Percentiles rank a stretch among this genome's conserved stretches.
Conservation (phyloP, 192 early-diverging fungal species). For the Paraglomus brasilianum region DNA sequence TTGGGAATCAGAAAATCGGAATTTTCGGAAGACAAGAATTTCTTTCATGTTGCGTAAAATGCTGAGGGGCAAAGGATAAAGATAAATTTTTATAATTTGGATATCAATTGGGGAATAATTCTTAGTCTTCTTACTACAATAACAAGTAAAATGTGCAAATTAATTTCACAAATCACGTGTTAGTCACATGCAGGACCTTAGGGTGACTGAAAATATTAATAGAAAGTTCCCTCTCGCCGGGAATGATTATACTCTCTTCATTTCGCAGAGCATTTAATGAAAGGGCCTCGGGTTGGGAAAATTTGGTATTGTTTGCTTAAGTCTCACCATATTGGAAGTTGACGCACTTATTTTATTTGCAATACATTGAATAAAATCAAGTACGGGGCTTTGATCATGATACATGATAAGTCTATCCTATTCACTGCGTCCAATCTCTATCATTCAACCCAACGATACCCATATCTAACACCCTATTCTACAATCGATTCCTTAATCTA, state of each 20-base stretch:
- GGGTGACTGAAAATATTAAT: background rate
- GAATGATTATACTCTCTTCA: conserved; percentile 5
- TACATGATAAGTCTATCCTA: conserved; percentile 12
- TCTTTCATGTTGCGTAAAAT: too few relatives aligned
- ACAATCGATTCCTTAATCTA: conserved; percentile 15
- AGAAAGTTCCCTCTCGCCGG: conserved; percentile 1
- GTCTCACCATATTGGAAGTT: background rate
- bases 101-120: too few relatives aligned
- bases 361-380: conserved; percentile 12
- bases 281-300: conserved; percentile 10
- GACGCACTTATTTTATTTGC: background rate
- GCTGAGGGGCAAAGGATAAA: too few relatives aligned
- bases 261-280: conserved; percentile 17
- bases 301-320: background rate
- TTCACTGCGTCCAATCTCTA: conserved; percentile 1
- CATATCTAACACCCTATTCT: conserved; percentile 12
- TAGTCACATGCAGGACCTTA: conserved; percentile 14
- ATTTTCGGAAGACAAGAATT: background rate
- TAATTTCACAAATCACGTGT: conserved; percentile 1
- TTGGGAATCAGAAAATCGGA: background rate
- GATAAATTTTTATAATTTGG: too few relatives aligned
- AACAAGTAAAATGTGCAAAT: too few relatives aligned
- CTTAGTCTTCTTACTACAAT: too few relatives aligned
- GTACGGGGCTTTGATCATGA: conserved; percentile 9
- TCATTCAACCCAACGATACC: conserved; percentile 12